These are phyloP conservation scores for Dipodascopsis tothii DNA, from an alignment of 805 yeast genomes.

Conservation along the genomic window DNA sequence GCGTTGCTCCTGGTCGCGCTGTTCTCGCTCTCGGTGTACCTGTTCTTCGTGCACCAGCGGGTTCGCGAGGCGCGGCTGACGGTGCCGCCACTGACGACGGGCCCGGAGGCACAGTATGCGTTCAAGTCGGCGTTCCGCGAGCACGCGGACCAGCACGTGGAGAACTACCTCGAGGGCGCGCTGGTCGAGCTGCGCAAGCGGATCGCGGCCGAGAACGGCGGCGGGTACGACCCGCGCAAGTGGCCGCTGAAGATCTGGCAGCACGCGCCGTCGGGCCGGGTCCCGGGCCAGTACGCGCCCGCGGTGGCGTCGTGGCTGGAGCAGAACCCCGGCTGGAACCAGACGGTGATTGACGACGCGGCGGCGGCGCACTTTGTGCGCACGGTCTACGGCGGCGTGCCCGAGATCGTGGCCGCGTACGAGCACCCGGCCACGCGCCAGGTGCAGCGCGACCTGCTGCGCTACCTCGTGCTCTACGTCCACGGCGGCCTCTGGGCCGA, in stretches of 20 bases:
- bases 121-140: not conserved
- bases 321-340: conserved; percentile 13
- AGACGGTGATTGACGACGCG: conserved; percentile 12
- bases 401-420: conserved; percentile 17
- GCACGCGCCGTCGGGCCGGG: conserved; percentile 4
- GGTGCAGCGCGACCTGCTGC: conserved; percentile 19
- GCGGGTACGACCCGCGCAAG: not conserved
- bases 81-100: not conserved
- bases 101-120: not conserved
- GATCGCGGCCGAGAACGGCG: not conserved
- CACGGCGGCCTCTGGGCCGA: conserved; percentile 24
- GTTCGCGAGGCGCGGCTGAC: not conserved
- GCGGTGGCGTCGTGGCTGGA: conserved; percentile 14
- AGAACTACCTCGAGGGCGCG: conserved; percentile 14
- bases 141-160: conserved; percentile 1
- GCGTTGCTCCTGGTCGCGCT: not conserved
- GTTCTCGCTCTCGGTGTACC: not conserved
- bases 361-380: conserved; percentile 10
- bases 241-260: conserved; percentile 21
- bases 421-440: conserved; percentile 11
- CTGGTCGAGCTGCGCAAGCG: conserved; percentile 11
- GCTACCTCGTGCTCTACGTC: conserved; percentile 20
- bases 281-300: conserved; percentile 4
- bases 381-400: conserved; percentile 5
- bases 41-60: not conserved